Conservation (phyloP, 495 filamentous ascomycete species). For the Xylona heveae region DNA sequence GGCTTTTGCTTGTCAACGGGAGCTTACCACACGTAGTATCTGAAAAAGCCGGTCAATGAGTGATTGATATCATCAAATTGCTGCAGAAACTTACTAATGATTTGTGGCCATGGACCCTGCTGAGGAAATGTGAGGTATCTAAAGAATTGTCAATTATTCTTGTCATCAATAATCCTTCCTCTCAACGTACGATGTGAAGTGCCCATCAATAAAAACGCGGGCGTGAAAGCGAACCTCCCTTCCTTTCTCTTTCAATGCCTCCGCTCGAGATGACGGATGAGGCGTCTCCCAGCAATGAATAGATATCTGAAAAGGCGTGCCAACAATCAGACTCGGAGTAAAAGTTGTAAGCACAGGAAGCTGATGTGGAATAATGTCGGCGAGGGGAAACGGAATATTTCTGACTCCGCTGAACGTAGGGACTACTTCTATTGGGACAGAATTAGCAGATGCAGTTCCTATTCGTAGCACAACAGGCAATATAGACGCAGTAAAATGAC, state of each 20-base stretch:
- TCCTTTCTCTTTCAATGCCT: constrained; percentile 34
- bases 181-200: constrained; percentile 34
- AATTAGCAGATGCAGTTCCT: too few species aligned
- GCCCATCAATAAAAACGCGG: constrained; percentile 50
- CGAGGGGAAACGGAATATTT: constrained; percentile 2
- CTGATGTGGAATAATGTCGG: constrained; percentile 18
- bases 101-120: constrained; percentile 35
- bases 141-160: constrained; percentile 1
- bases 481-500: too few species aligned
- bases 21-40: too few species aligned
- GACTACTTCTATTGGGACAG: too few species aligned
- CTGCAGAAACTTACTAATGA: constrained; percentile 26
- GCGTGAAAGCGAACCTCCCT: constrained; percentile 44
- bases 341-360: constrained; percentile 60
- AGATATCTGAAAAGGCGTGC: constrained; percentile 50
- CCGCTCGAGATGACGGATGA: constrained; percentile 35
- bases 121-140: constrained; percentile 34
- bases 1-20: too few species aligned
- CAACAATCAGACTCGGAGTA: constrained; percentile 39
- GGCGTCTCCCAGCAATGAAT: constrained; percentile 65
- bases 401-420: too few species aligned
- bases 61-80: too few species aligned
- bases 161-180: background rate
- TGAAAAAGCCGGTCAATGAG: too few species aligned
- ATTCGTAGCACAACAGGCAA: too few species aligned